phyloP scores from a whole-genome alignment of 2,329 filamentous ascomycete genomes.

The Paecilomyces fulvus region DNA sequence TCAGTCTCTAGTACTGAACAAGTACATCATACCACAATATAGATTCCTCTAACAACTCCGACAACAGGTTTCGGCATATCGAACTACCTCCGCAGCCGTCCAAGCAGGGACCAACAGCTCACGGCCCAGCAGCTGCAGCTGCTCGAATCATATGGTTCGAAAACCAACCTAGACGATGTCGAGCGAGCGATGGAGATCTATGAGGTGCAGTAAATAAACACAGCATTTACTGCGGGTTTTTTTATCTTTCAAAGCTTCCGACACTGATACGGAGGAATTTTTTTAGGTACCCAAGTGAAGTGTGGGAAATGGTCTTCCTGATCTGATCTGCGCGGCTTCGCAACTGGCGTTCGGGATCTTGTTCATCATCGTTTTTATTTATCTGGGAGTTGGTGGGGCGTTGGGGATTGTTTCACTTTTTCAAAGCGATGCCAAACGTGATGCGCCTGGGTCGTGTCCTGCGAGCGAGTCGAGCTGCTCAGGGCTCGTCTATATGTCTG shows the following conservation, averaged over 20 bases:
- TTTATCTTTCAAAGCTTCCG: not conserved
- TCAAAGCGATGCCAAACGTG: not conserved
- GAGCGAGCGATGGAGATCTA: conserved; percentile 38
- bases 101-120: conserved; percentile 22
- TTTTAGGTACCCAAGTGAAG: not conserved
- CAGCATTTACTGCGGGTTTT: not conserved
- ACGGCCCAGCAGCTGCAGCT: conserved; percentile 22
- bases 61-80: conserved; percentile 17
- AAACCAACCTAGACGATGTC: conserved; percentile 36
- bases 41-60: conserved; percentile 5
- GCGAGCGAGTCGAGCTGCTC: not conserved
- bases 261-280: not conserved
- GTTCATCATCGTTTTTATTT: not conserved
- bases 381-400: not conserved
- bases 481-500: not conserved
- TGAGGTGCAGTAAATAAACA: conserved; percentile 24
- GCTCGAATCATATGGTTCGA: conserved; percentile 41
- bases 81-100: conserved; percentile 12
- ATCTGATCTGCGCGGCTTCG: not conserved
- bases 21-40: not conserved
- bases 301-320: not conserved
- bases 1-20: not conserved
- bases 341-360: not conserved
- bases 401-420: not conserved
- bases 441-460: not conserved